Conservation (phyloP, 441 rosid species). For the Metrosideros polymorpha region DNA sequence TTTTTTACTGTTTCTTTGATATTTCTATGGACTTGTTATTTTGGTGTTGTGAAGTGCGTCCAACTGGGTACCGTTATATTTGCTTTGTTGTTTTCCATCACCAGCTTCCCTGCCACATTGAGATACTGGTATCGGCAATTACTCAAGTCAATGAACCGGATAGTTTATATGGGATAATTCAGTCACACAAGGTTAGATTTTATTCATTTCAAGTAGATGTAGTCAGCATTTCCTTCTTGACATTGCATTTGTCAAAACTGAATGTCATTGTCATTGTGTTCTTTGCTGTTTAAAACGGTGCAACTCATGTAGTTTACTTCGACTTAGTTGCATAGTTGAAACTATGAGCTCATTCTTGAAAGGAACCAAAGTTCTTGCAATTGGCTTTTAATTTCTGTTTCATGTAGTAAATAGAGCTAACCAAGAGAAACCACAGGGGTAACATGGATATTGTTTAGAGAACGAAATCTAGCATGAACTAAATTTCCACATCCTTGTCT, state of each 20-base stretch:
- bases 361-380: neutral
- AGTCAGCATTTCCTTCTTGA: neutral
- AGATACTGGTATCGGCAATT: slow-evolving; percentile 83
- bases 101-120: slow-evolving; percentile 78
- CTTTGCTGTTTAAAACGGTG: neutral
- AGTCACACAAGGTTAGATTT: slow-evolving; percentile 71
- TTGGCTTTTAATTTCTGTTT: neutral
- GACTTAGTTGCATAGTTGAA: neutral
- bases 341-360: neutral
- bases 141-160: slow-evolving; percentile 94
- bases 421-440: neutral
- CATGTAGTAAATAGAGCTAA: neutral
- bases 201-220: neutral
- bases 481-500: neutral
- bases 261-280: neutral
- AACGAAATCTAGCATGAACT: neutral
- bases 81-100: slow-evolving; percentile 9
- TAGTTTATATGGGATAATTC: slow-evolving; percentile 91
- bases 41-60: neutral
- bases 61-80: neutral
- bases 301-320: neutral
- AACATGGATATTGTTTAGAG: neutral
- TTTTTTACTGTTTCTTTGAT: neutral
- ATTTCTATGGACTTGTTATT: neutral
- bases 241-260: neutral